Evolutionary conservation across 2,329 filamentous ascomycete species (phyloP).

Genomic region (Pseudogymnoascus sp.): DNA sequence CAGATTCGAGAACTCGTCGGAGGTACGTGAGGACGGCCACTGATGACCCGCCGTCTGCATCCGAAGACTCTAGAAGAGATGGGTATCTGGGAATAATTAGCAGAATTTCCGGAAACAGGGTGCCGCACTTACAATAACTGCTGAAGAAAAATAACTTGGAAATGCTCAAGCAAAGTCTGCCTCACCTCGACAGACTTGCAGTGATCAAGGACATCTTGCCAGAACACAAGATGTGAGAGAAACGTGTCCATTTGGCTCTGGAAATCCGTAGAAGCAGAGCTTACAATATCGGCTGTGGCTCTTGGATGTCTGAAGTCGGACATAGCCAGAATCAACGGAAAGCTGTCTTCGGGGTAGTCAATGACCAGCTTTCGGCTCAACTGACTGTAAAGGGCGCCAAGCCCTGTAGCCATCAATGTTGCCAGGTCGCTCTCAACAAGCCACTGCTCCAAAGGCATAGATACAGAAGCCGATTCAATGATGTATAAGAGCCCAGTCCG

Average conservation of each 20-base stretch:
- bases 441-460: constrained; percentile 81
- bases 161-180: constrained; percentile 89
- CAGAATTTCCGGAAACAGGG: neutral
- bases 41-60: constrained; percentile 92
- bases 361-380: constrained; percentile 74
- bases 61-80: constrained; percentile 90
- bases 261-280: constrained; percentile 67
- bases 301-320: constrained; percentile 78
- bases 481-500: constrained; percentile 90
- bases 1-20: constrained; percentile 77
- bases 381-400: constrained; percentile 68
- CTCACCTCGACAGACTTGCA: constrained; percentile 89
- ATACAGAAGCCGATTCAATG: constrained; percentile 84
- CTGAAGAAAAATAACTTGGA: constrained; percentile 91
- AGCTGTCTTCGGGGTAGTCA: constrained; percentile 62
- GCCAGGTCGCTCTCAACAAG: constrained; percentile 94
- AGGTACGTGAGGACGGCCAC: constrained; percentile 93
- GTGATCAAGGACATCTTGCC: constrained; percentile 96
- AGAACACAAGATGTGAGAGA: constrained; percentile 88
- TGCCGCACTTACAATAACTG: constrained; percentile 68
- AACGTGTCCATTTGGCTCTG: constrained; percentile 88
- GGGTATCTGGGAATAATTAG: constrained; percentile 60
- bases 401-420: constrained; percentile 91
- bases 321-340: constrained; percentile 77
- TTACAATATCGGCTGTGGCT: constrained; percentile 64